Base-by-base conservation (phyloP, 768 basidiomycete species). In the Suillus variegatus region DNA sequence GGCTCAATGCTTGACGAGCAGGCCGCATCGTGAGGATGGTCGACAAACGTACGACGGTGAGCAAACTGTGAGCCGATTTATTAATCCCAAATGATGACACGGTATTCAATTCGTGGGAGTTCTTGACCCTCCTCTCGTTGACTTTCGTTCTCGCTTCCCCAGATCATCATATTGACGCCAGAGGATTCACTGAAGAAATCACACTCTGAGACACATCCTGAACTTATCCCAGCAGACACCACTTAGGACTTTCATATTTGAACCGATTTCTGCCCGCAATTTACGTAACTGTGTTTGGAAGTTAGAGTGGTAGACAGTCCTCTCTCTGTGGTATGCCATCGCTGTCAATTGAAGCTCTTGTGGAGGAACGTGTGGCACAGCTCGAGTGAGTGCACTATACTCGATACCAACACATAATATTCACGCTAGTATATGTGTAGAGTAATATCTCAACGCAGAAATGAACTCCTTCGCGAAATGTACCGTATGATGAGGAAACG, bases 401-500 rank as follows among this genome's bases (percentile, higher is more conserved):
- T 57, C 46, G 14, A 10, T 52, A 12, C 14, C 22, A 28, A 32
- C 9, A 22, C 58, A 49, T 4, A 68, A 43, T 10, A 32, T 28
- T 22, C 28, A 44, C 32, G 25, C 40, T 25, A 18, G 60, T 63
- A 60, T 47, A 60, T 38, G 61, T 66, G 22, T 67, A 93, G 91
- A 73, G 82, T 80, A 68, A 88, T 93, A 67, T 76, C 86, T 52
- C 77, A 82, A 56, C 87, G 86, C 69, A 82, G 91, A 75, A 89
- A 90, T 87, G 87, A 80, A 62, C 82, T 92, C 58, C 82, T 93
- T 73, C 82, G 82, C 51, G 85, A 92, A 74, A 87, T 93, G 86
- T 90, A 85, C 77, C 76, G 78, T 61, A 84, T 93, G 81, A 82
- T 91, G 58, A 82, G 81, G 64, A 81, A 81, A 64, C 84, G 85